A percentile compares a stretch with the other conserved stretches of the same genome.
These are phyloP conservation scores for Tetracentron sinense DNA, from an alignment of 164 flowering plant species.

Conservation along the genomic window DNA sequence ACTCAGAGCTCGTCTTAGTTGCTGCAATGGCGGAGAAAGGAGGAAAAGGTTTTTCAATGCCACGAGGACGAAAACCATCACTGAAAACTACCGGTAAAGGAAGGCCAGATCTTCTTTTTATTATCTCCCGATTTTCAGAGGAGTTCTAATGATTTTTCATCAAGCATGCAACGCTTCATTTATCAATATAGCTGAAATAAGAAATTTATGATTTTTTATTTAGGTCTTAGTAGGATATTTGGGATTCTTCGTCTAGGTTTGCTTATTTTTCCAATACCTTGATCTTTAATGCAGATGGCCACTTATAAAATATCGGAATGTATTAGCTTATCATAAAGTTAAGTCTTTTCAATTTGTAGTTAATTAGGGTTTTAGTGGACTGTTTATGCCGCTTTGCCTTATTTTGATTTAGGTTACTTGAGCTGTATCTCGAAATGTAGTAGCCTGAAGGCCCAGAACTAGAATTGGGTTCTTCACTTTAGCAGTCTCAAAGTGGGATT, in stretches of 20 bases:
- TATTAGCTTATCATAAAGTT: not conserved
- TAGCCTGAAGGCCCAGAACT: too few relatives aligned
- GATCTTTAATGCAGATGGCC: not conserved
- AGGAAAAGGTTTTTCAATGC: constrained; percentile 33
- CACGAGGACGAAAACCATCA: constrained; percentile 31
- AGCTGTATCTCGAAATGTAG: not conserved
- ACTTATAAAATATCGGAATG: not conserved
- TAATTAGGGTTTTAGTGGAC: not conserved
- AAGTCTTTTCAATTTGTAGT: not conserved
- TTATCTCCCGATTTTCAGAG: not conserved
- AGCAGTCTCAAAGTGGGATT: too few relatives aligned
- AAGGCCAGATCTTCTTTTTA: constrained; percentile 12
- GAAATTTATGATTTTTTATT: too few relatives aligned
- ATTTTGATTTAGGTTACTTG: too few relatives aligned
- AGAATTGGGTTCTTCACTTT: too few relatives aligned
- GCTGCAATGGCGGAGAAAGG: constrained; percentile 39
- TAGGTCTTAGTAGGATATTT: not conserved
- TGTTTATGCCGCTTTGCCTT: too few relatives aligned
- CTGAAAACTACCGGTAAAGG: constrained; percentile 29
- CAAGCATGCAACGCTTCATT: not conserved
- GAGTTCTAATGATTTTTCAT: not conserved
- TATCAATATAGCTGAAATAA: too few relatives aligned
- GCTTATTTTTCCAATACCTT: not conserved
- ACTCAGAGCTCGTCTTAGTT: not conserved
- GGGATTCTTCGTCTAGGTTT: not conserved